Evolutionary conservation across 805 yeast species (phyloP).

Genomic region (Limtongia smithiae): DNA sequence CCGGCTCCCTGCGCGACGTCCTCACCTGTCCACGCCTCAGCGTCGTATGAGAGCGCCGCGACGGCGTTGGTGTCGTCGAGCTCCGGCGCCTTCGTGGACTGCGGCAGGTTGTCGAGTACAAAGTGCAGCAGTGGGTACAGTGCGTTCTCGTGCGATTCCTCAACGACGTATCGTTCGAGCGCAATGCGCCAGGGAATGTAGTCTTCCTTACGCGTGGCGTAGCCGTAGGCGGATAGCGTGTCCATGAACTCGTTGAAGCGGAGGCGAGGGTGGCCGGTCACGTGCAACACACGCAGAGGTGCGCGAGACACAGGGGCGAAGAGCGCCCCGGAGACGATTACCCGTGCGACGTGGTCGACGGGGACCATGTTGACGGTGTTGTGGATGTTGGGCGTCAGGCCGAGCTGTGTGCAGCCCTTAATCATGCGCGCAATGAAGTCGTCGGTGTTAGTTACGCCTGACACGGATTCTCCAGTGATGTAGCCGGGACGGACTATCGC

Average conservation of each 20-base stretch:
- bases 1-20: slow-evolving; percentile 73
- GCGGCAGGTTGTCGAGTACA: slow-evolving; percentile 88
- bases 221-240: slow-evolving; percentile 67
- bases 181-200: slow-evolving; percentile 76
- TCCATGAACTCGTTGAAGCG: slow-evolving; percentile 71
- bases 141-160: slow-evolving; percentile 64
- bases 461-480: slow-evolving; percentile 76
- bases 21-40: slow-evolving; percentile 52
- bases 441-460: slow-evolving; percentile 93
- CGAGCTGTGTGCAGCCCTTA: slow-evolving; percentile 90
- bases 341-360: slow-evolving; percentile 95
- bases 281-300: slow-evolving; percentile 75
- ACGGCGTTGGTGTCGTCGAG: slow-evolving; percentile 82
- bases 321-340: slow-evolving; percentile 77
- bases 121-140: slow-evolving; percentile 90
- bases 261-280: slow-evolving; percentile 95
- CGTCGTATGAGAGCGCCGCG: slow-evolving; percentile 61
- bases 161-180: slow-evolving; percentile 74
- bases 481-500: slow-evolving; percentile 94
- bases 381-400: slow-evolving; percentile 76
- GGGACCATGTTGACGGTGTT: slow-evolving; percentile 96
- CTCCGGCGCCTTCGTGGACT: slow-evolving; percentile 91
- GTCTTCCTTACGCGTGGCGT: slow-evolving; percentile 55
- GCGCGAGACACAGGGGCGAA: slow-evolving; percentile 55
- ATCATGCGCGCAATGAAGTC: slow-evolving; percentile 92